Percentiles rank a stretch among this genome's conserved stretches.
Evolutionary conservation across 441 rosid species (phyloP).

Genomic region (Populus trichocarpa): DNA sequence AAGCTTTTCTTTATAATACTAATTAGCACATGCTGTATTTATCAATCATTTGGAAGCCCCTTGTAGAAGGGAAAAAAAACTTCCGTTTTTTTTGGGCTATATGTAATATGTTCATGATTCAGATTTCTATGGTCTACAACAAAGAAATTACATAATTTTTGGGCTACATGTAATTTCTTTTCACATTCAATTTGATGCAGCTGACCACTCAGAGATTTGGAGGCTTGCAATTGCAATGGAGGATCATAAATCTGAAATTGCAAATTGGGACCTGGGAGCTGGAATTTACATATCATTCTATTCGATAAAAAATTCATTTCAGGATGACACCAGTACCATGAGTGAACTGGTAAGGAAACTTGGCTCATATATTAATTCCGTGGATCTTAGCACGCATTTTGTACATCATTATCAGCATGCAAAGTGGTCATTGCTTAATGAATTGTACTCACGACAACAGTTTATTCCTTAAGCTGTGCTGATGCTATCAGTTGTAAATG

Average conservation of each 20-base stretch:
- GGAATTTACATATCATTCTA: conserved; percentile 79
- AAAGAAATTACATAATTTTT: background rate
- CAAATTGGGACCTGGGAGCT: conserved; percentile 94
- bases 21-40: background rate
- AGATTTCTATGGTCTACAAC: background rate
- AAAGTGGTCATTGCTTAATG: background rate
- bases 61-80: background rate
- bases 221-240: conserved; percentile 79
- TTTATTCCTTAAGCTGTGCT: background rate
- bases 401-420: background rate
- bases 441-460: background rate
- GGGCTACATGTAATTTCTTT: conserved; percentile 2
- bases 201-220: conserved; percentile 74
- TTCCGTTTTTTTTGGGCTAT: background rate
- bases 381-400: background rate
- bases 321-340: conserved; percentile 47
- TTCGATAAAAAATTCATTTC: conserved; percentile 58
- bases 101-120: background rate
- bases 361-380: background rate
- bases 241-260: conserved; percentile 89
- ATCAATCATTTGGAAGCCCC: background rate
- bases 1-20: conserved; percentile 7
- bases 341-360: conserved; percentile 54
- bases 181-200: conserved; percentile 41
- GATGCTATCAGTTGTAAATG: background rate